phyloP scores from a whole-genome alignment of 768 basidiomycete species.

The Auriscalpium orientale region DNA sequence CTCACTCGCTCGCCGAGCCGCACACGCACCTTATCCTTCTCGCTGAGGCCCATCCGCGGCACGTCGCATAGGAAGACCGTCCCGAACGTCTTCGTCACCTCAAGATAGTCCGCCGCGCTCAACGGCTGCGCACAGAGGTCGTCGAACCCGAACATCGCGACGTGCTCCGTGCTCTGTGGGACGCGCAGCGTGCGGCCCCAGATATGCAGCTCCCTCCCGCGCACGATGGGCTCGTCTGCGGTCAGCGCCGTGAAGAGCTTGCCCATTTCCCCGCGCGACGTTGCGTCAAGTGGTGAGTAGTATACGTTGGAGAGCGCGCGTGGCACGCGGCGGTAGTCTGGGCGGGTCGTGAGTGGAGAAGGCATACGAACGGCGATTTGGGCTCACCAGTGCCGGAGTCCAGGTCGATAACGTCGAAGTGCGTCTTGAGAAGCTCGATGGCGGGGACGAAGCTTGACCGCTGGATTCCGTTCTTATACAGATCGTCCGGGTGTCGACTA shows the following conservation, averaged over 20 bases:
- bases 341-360: neutral
- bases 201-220: slow-evolving; percentile 60
- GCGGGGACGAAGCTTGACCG: slow-evolving; percentile 90
- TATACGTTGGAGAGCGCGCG: slow-evolving; percentile 92
- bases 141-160: slow-evolving; percentile 82
- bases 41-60: slow-evolving; percentile 78
- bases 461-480: slow-evolving; percentile 99
- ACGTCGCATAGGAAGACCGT: slow-evolving; percentile 86
- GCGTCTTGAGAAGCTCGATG: slow-evolving; percentile 85
- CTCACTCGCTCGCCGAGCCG: neutral
- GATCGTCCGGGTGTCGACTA: slow-evolving; percentile 94
- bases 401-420: slow-evolving; percentile 83
- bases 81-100: slow-evolving; percentile 81
- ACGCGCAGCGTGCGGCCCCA: slow-evolving; percentile 85
- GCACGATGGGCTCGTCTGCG: slow-evolving; percentile 46
- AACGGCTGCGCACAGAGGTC: slow-evolving; percentile 85
- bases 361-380: neutral
- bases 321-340: slow-evolving; percentile 93
- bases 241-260: slow-evolving; percentile 80
- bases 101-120: slow-evolving; percentile 93
- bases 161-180: slow-evolving; percentile 68
- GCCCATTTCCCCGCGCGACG: slow-evolving; percentile 61
- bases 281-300: slow-evolving; percentile 67
- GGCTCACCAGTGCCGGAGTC: slow-evolving; percentile 86
- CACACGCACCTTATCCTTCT: slow-evolving; percentile 72